Evolutionary conservation across 345 rosid species (phyloP).

Genomic region (Litchi chinensis): DNA sequence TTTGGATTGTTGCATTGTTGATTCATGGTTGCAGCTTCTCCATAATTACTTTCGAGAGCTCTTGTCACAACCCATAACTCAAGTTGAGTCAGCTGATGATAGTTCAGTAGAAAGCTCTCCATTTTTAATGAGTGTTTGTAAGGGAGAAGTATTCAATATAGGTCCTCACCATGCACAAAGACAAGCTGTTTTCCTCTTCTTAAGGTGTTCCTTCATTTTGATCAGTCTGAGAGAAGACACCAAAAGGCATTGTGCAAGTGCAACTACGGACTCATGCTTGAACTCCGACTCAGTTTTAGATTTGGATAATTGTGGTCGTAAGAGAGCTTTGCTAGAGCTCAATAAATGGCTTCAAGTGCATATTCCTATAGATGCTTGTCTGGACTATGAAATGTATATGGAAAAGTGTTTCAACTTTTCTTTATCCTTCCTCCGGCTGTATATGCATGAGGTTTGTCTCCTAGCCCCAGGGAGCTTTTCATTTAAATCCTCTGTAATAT

Average conservation of each 20-base stretch:
- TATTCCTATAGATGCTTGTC: constrained; percentile 33
- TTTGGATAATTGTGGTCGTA: constrained; percentile 33
- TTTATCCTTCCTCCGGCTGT: constrained; percentile 67
- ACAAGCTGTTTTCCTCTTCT: constrained; percentile 62
- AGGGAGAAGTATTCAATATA: constrained; percentile 32
- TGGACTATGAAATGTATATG: constrained; percentile 36
- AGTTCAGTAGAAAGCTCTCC: constrained; percentile 77
- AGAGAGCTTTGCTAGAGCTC: constrained; percentile 55
- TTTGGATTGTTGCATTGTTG: constrained; percentile 37
- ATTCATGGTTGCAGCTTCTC: constrained; percentile 78
- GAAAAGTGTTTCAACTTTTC: constrained; percentile 51
- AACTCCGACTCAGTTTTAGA: constrained; percentile 24
- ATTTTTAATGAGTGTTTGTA: constrained; percentile 49
- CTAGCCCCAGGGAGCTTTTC: constrained; percentile 2
- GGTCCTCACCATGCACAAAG: constrained; percentile 62
- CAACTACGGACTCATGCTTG: constrained; percentile 28
- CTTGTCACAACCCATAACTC: constrained; percentile 41
- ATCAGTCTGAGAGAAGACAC: constrained; percentile 42
- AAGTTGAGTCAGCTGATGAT: constrained; percentile 30
- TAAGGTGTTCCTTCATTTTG: constrained; percentile 66
- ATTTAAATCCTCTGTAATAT: not conserved
- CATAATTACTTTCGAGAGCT: constrained; percentile 57
- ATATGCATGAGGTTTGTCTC: constrained; percentile 69
- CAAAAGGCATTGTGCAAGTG: constrained; percentile 36
- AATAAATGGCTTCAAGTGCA: constrained; percentile 62